Conservation (phyloP, 495 filamentous ascomycete species). For the Aspergillus heteromorphus region DNA sequence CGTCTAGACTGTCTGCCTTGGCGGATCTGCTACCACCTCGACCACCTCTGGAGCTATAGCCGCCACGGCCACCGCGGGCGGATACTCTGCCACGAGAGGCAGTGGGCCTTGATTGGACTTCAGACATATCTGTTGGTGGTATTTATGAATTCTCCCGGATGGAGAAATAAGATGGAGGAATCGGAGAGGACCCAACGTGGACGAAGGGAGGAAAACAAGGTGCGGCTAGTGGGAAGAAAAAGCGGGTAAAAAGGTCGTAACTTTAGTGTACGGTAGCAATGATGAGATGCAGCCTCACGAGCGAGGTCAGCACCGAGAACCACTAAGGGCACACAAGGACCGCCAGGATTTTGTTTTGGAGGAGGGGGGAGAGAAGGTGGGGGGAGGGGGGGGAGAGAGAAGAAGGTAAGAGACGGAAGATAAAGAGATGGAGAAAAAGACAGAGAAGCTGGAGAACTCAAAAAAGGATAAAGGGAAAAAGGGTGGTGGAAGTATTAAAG, state of each 20-base stretch:
- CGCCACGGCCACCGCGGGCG: constrained; percentile 75
- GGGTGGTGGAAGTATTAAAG: constrained; percentile 3
- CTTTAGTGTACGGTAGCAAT: constrained; percentile 16
- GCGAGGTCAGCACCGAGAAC: constrained; percentile 41
- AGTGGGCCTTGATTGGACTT: constrained; percentile 75
- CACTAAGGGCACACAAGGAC: constrained; percentile 22
- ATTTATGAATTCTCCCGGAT: constrained; percentile 20
- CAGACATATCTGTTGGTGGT: constrained; percentile 66
- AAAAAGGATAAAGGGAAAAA: constrained; percentile 5
- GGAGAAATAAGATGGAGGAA: constrained; percentile 34
- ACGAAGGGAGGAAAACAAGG: constrained; percentile 32
- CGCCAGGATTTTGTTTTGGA: constrained; percentile 22
- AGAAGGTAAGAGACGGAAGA: constrained; percentile 1
- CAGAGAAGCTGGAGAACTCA: constrained; percentile 2
- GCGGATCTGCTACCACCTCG: constrained; percentile 60
- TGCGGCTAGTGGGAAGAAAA: constrained; percentile 26
- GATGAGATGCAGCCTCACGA: constrained; percentile 34
- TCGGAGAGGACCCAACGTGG: constrained; percentile 29
- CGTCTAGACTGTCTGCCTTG: constrained; percentile 60
- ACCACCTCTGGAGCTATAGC: constrained; percentile 68
- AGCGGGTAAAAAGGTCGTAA: constrained; percentile 25
- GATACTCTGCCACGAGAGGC: constrained; percentile 77
- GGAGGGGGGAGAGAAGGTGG: constrained; percentile 24
- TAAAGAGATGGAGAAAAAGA: not conserved
- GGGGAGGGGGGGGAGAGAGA: constrained; percentile 2